A percentile compares a stretch with the other conserved stretches of the same genome.
Conservation (phyloP, 345 rosid genomes). For the Hypericum perforatum region DNA sequence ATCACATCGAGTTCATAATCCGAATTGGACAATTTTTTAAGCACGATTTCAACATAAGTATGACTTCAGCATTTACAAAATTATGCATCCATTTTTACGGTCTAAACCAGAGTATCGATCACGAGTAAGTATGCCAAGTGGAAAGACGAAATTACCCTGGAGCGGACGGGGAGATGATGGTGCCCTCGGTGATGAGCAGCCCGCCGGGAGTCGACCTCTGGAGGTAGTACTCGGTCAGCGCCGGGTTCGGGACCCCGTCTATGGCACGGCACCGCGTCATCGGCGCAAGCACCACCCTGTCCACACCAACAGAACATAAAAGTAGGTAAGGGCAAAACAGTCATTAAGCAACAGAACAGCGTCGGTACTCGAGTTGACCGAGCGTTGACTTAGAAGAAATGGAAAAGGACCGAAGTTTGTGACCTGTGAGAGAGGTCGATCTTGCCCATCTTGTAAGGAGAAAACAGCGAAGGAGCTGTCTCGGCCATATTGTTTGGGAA, state of each 20-base stretch:
- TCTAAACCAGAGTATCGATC: too few species aligned
- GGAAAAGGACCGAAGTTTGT: too few species aligned
- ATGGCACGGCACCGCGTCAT: conserved; percentile 87
- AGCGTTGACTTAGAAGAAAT: neutral
- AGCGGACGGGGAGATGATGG: conserved; percentile 46
- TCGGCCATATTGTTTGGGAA: too few species aligned
- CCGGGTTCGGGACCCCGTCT: conserved; percentile 54
- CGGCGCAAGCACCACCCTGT: conserved; percentile 85
- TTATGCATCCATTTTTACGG: too few species aligned
- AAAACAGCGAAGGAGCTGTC: conserved; percentile 21
- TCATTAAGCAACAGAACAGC: conserved; percentile 7
- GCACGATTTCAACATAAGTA: too few species aligned
- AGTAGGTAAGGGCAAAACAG: neutral
- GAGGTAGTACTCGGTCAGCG: conserved; percentile 57
- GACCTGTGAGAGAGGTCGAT: conserved; percentile 76
- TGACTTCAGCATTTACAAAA: too few species aligned
- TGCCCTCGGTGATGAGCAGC: conserved; percentile 76
- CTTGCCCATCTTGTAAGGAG: conserved; percentile 69
- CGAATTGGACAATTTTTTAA: too few species aligned
- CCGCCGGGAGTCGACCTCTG: conserved; percentile 83
- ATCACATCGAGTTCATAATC: too few species aligned
- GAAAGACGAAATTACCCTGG: conserved; percentile 49
- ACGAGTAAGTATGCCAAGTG: too few species aligned
- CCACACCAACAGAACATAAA: neutral
- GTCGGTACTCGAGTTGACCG: neutral